Conservation (phyloP, 2,329 filamentous ascomycete genomes). For the Ilyonectria sp. region DNA sequence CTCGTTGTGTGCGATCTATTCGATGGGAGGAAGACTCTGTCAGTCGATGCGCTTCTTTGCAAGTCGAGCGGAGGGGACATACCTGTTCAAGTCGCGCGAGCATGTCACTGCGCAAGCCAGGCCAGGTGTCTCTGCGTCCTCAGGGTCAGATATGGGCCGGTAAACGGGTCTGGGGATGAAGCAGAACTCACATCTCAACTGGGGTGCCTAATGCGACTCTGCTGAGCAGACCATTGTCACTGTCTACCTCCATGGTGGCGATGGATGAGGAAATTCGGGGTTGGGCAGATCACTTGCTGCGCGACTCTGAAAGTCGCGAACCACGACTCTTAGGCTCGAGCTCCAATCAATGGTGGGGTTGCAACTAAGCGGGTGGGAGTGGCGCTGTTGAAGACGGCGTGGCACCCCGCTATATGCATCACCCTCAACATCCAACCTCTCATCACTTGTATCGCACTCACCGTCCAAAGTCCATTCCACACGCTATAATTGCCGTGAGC, state of each 20-base stretch:
- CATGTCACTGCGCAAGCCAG: conserved; percentile 74
- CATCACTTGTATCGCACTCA: not conserved
- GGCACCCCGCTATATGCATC: conserved; percentile 48
- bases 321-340: conserved; percentile 17
- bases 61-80: conserved; percentile 26
- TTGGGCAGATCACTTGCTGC: conserved; percentile 25
- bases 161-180: conserved; percentile 26
- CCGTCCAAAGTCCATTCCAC: not conserved
- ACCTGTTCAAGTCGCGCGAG: conserved; percentile 78
- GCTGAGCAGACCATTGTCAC: conserved; percentile 64
- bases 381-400: not conserved
- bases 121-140: conserved; percentile 76
- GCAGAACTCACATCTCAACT: conserved; percentile 68
- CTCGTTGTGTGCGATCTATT: conserved; percentile 80
- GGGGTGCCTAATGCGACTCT: conserved; percentile 65
- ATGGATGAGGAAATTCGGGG: conserved; percentile 36
- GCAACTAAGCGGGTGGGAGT: conserved; percentile 46
- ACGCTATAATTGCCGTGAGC: too few species aligned
- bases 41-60: not conserved
- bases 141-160: conserved; percentile 45
- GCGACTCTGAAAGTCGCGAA: conserved; percentile 20
- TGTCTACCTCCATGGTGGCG: conserved; percentile 69
- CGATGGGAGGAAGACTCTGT: conserved; percentile 4
- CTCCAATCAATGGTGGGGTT: conserved; percentile 46
- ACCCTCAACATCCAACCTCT: conserved; percentile 7